Conservation (phyloP, 129 eudicot species). For the sunflower (Helianthus annuus) region HanXRQr2.0-SUNRISE NC_035436.2:190680591-190681090, state of each 20-base stretch:
- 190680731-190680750: constrained; percentile 75
- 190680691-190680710: constrained; percentile 67
- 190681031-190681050: no score
- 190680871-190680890: not conserved
- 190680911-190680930: no score
- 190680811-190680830: not conserved
- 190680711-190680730: constrained; percentile 98
- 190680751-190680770: constrained; percentile 46
- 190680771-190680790: constrained; percentile 1
- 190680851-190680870: not conserved
- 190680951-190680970: no score
- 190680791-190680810: constrained; percentile 8
- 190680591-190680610: constrained; percentile 81
- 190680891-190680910: not conserved
- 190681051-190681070: no score
- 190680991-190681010: no score
- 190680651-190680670: constrained; percentile 93
- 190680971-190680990: no score
- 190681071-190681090: no score
- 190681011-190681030: no score
- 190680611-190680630: constrained; percentile 74
- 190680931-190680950: no score
- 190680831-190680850: not conserved
- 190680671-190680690: constrained; percentile 96
- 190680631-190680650: constrained; percentile 63